Base-by-base conservation (phyloP, 2,329 filamentous ascomycete genomes). In the Rachicladosporium sp. region DNA sequence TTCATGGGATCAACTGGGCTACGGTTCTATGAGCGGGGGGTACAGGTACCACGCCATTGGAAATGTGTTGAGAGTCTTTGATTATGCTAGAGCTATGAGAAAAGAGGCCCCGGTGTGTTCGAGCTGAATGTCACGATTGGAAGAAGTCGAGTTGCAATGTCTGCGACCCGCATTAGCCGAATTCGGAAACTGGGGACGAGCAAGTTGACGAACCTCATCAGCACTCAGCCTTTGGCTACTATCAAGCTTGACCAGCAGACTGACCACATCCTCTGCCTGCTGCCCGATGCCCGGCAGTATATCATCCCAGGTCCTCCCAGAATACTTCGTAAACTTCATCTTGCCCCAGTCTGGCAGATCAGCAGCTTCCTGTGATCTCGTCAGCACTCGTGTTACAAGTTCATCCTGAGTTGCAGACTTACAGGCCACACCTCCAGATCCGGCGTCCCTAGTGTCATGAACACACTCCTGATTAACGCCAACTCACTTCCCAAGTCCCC, bases 401-500 rank as follows among this genome's bases (percentile, higher is more conserved):
- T 19, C 15, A 19, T 19, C 15, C 15, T 19, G 15, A 19, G 15
- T 19, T 19, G 15, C 15, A 19, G 15, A 57, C 70, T 50, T 59
- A 76, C 85, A 2, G 91, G 91, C 91, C 91, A 98, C 0, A 68
- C 76, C 38, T 79, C 67, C n/a, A 70, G 61, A 34, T 81, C 82
- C 0, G 91, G 91, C 1, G 88, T 95, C 1, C 93, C 93, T 5
- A 98, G 61, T 1, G 81, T 93, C 61, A 83, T 80, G 64, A 98
- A 96, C 29, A 96, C 89, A 54, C 86, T 94, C 38, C 88, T 71
- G 41, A 98, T 89, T 36, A 98, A 68, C 0, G 85, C 83, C 31
- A 98, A 69, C 62, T 98, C 91, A 55, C 84, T 96, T 0, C 93
- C 91, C 37, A 96, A 72, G 50, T 93, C 85, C 1, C 86, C 82